These are phyloP conservation scores for Aspergillus ruber DNA, from an alignment of 2,329 filamentous ascomycete species.

Conservation along the genomic window DNA sequence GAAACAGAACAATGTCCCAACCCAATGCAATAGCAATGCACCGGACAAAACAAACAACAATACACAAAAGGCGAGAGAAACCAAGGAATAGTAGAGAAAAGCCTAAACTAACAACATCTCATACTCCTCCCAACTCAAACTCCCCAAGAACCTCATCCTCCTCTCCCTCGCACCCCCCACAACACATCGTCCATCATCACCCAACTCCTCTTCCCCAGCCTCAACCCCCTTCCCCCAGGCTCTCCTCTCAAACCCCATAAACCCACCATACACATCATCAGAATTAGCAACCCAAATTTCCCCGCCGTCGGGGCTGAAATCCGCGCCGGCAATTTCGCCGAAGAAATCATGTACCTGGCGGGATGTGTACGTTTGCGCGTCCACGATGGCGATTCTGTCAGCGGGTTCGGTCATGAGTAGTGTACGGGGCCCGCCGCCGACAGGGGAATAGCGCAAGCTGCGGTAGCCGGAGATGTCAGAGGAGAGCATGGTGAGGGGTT, in stretches of 20 bases:
- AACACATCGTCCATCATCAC: slow-evolving; percentile 30
- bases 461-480: slow-evolving; percentile 42
- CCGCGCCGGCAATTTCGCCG: slow-evolving; percentile 40
- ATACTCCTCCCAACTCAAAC: slow-evolving; percentile 27
- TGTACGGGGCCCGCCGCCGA: slow-evolving; percentile 38
- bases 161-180: slow-evolving; percentile 26
- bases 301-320: slow-evolving; percentile 36
- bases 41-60: background rate
- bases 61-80: background rate
- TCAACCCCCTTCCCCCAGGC: slow-evolving; percentile 33
- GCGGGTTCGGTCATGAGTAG: slow-evolving; percentile 39
- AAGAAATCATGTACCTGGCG: slow-evolving; percentile 43
- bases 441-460: slow-evolving; percentile 38
- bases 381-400: slow-evolving; percentile 39
- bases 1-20: background rate
- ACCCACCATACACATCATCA: slow-evolving; percentile 38
- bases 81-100: background rate
- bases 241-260: slow-evolving; percentile 38
- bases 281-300: slow-evolving; percentile 40
- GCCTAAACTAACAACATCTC: slow-evolving; percentile 26
- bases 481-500: slow-evolving; percentile 33
- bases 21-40: background rate
- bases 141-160: slow-evolving; percentile 27
- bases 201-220: slow-evolving; percentile 27
- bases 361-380: slow-evolving; percentile 36